Conservation (phyloP, 108 stramenopile species). For the Conticribra guillardii region DNA sequence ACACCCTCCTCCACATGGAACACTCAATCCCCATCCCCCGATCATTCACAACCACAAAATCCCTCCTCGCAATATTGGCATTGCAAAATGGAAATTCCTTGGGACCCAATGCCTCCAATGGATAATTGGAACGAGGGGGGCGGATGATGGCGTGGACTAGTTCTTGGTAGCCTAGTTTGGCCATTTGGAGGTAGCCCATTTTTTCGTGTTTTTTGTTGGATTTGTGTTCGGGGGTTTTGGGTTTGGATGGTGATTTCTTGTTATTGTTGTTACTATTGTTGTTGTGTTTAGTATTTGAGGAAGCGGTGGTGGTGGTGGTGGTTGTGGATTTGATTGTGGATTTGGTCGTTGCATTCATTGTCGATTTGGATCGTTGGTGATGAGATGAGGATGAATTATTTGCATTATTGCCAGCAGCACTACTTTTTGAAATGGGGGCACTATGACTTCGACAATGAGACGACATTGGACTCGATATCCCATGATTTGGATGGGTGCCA, state of each 20-base stretch:
- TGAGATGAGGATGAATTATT: too few species aligned
- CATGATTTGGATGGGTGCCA: too few species aligned
- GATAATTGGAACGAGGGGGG: constrained; percentile 93
- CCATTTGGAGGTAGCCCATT: constrained; percentile 59
- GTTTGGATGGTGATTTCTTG: not conserved
- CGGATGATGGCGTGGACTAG: constrained; percentile 98
- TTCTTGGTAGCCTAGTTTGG: constrained; percentile 88
- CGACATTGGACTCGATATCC: too few species aligned
- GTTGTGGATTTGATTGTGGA: not conserved
- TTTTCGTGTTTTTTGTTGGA: not conserved
- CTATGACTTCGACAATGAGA: constrained; percentile 8
- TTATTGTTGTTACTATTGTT: too few species aligned
- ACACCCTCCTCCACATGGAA: constrained; percentile 37
- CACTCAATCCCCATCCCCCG: constrained; percentile 41
- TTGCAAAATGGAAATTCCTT: constrained; percentile 59
- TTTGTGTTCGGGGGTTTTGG: constrained; percentile 1
- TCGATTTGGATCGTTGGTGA: too few species aligned
- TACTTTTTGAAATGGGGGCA: too few species aligned
- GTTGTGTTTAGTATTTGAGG: constrained; percentile 6
- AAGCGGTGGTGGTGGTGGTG: not conserved
- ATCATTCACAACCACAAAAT: constrained; percentile 45
- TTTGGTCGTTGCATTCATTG: not conserved
- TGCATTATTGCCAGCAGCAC: too few species aligned
- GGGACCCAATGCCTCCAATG: constrained; percentile 63
- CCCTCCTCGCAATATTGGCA: constrained; percentile 20